Conservation (phyloP, 495 filamentous ascomycete genomes). For the Penicillium lividum region DNA sequence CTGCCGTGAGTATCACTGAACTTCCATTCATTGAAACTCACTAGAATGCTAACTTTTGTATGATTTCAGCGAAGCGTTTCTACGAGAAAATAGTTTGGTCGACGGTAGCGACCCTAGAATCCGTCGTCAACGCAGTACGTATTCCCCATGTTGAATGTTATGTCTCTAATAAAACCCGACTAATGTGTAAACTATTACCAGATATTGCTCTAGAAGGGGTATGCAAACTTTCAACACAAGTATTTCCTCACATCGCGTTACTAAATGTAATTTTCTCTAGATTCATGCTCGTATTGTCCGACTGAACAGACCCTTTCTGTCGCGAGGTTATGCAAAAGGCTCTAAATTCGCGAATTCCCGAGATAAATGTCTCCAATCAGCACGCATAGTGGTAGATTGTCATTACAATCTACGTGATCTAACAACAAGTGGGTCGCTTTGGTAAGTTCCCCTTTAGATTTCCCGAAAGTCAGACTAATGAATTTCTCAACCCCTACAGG, state of each 20-base stretch:
- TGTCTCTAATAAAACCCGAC: not conserved
- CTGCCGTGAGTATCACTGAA: not conserved
- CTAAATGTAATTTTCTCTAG: not conserved
- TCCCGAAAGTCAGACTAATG: not conserved
- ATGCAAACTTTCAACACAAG: not conserved
- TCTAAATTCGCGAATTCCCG: not conserved
- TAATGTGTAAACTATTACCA: not conserved
- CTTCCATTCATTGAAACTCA: not conserved
- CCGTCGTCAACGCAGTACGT: constrained; percentile 1
- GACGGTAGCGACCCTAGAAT: not conserved
- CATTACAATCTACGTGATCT: constrained; percentile 5
- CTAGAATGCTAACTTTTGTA: not conserved
- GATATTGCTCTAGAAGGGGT: constrained; percentile 6
- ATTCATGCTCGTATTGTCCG: constrained; percentile 3
- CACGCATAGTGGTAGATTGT: constrained; percentile 4
- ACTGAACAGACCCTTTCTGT: not conserved
- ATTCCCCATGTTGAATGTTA: not conserved
- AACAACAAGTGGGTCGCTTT: constrained; percentile 1
- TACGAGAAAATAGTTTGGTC: not conserved
- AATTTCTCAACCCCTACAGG: not conserved
- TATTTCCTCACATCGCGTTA: not conserved
- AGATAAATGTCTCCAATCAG: constrained; percentile 1
- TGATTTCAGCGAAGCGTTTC: not conserved
- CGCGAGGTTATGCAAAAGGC: constrained; percentile 1
- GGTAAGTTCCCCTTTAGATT: not conserved